Evolutionary conservation across 441 rosid genomes (phyloP), one percentile per base, ranked within the genome.

Genomic region (Biscutella laevigata): DNA sequence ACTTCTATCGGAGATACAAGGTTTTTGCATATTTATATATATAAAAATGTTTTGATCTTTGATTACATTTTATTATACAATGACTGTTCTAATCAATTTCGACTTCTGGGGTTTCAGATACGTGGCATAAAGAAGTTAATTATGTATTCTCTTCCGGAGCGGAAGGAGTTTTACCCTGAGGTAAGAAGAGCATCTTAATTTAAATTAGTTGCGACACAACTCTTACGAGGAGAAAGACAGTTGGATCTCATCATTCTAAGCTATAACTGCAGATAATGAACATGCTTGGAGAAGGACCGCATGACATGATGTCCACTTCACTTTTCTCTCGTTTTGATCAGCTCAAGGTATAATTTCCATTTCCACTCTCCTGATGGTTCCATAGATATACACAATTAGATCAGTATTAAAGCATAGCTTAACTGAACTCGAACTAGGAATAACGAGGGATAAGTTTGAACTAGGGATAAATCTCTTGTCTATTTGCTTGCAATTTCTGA

Each of bases 141-240:
- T 9, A 63, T 92, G 37, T 92, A 86, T 71, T 92, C 97, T 47
- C 87, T 86, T 20, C 97, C 97, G 0, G 94, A 92, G 61, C 71
- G 95, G 62, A 92, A 88, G 69, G 97, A 92, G 75, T 86, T 88
- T 50, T 92, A 88, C 62, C 85, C 89, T 20, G 86, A 92, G 92
- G 99, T 81, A n/a, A n/a, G n/a, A 57, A 71, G 74, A 42, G 44
- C 45, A 29, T 33, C 20, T 51, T 44, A 25, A 24, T 56, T 38
- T 7, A 26, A 44, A 25, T 21, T 16, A 42, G 21, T 14, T 27
- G 27, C 15, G 9, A 42, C 24, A 33, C 25, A 50, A 22, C 6
- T 27, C 36, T 42, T 30, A 21, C 11, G 30, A 22, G 22, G 20
- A 34, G 16, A 49, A 64, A 49, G 46, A 30, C 15, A 15, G 59